phyloP scores from a whole-genome alignment of 441 rosid species.

The Pelargonium fulgidum region DNA sequence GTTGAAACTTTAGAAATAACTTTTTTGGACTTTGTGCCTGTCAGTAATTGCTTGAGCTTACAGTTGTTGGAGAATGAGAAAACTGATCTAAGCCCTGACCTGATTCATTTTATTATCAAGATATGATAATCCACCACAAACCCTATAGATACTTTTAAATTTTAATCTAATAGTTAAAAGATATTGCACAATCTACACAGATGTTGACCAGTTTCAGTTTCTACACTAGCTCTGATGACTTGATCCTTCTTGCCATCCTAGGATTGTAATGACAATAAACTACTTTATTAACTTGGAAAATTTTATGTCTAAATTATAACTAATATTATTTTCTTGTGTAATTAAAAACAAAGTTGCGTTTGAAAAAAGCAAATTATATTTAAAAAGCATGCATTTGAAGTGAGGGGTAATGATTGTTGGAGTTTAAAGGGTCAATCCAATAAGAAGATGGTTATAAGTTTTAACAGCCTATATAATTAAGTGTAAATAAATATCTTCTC shows the following conservation, averaged over 20 bases:
- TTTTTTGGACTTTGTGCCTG: too few relatives aligned
- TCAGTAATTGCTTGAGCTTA: not conserved
- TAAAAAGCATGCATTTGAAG: not conserved
- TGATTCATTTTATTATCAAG: not conserved
- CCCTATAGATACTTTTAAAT: not conserved
- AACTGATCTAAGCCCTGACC: not conserved
- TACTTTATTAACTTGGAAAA: not conserved
- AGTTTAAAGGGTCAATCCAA: not conserved
- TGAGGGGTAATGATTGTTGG: not conserved
- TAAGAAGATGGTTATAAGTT: not conserved
- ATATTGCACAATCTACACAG: not conserved
- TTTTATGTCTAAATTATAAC: not conserved
- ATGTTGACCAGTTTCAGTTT: not conserved
- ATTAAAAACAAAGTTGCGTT: not conserved
- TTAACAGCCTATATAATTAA: not conserved
- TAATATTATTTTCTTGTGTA: not conserved
- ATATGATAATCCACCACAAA: not conserved
- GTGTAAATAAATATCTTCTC: not conserved
- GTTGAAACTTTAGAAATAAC: too few relatives aligned
- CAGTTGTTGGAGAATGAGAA: not conserved
- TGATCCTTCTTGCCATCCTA: not conserved
- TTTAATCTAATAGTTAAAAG: not conserved
- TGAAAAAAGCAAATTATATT: too few relatives aligned
- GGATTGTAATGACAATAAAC: not conserved
- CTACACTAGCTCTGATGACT: not conserved